Percentiles rank a stretch among this genome's conserved stretches.
These are phyloP conservation scores for Tetracladium marchalianum DNA, from an alignment of 495 filamentous ascomycete species.

Conservation along the genomic window DNA sequence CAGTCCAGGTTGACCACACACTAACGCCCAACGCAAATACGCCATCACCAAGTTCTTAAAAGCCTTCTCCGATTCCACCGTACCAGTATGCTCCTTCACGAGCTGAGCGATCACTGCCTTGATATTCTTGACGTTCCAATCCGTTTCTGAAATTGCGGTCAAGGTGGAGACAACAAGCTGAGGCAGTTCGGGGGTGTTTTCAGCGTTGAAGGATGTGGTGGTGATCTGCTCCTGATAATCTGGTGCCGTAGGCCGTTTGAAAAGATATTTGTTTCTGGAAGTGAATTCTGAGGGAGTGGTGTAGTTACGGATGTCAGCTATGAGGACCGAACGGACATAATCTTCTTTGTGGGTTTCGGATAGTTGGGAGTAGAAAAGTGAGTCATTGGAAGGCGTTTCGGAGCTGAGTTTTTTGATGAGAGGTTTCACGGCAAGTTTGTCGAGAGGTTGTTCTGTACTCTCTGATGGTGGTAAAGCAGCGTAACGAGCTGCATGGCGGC, in stretches of 20 bases:
- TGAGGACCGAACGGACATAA: constrained; percentile 44
- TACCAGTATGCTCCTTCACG: constrained; percentile 36
- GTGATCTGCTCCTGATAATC: constrained; percentile 12
- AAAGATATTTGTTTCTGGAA: constrained; percentile 51
- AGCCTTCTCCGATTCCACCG: constrained; percentile 17
- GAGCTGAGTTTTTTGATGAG: constrained; percentile 9
- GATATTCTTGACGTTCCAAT: constrained; percentile 15
- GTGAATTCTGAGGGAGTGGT: constrained; percentile 47
- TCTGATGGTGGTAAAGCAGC: constrained; percentile 8
- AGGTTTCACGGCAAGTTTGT: constrained; percentile 13
- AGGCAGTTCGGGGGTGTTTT: neutral
- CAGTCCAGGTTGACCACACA: constrained; percentile 48
- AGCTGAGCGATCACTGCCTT: constrained; percentile 34
- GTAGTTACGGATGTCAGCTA: constrained; percentile 53
- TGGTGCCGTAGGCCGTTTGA: constrained; percentile 34
- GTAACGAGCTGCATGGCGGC: constrained; percentile 45
- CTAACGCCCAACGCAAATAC: constrained; percentile 60
- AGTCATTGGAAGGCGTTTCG: neutral
- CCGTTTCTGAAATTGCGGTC: constrained; percentile 16
- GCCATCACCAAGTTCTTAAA: constrained; percentile 34
- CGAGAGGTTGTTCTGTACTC: constrained; percentile 13
- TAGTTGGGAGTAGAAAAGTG: constrained; percentile 4
- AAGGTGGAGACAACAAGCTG: neutral
- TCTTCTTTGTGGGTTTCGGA: constrained; percentile 5
- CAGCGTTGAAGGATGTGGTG: neutral